phyloP scores from a whole-genome alignment of 2,329 filamentous ascomycete genomes.

The Aspergillus versicolor region DNA sequence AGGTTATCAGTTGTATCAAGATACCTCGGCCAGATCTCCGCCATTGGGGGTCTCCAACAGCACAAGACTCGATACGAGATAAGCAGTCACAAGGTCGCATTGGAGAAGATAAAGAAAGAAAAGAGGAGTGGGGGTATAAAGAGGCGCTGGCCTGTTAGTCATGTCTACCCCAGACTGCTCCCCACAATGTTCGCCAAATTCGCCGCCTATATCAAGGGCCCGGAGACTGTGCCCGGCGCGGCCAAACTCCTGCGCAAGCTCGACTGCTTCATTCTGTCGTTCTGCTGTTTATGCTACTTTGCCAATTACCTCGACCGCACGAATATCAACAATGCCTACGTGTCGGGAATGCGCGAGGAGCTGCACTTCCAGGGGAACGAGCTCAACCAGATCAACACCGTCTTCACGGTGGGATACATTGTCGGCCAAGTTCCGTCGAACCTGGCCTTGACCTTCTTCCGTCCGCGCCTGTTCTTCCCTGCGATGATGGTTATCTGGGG shows the following conservation, averaged over 20 bases:
- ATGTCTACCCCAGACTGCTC: background rate
- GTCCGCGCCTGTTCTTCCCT: constrained; percentile 28
- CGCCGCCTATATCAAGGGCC: constrained; percentile 9
- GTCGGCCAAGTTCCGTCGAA: constrained; percentile 26
- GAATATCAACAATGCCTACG: constrained; percentile 51
- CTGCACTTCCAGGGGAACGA: constrained; percentile 32
- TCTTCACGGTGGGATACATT: constrained; percentile 28
- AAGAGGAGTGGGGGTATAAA: background rate
- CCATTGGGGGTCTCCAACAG: background rate
- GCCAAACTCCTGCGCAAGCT: constrained; percentile 50
- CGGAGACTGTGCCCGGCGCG: constrained; percentile 6
- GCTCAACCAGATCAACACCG: constrained; percentile 26
- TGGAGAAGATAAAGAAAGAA: too few species aligned
- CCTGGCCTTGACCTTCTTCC: constrained; percentile 27
- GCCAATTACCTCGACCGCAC: constrained; percentile 50
- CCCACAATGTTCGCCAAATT: constrained; percentile 4
- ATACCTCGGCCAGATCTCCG: too few species aligned
- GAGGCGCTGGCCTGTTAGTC: background rate
- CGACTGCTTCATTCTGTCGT: constrained; percentile 49
- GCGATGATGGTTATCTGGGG: constrained; percentile 33
- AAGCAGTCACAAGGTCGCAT: background rate
- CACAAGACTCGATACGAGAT: too few species aligned
- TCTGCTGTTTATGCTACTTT: constrained; percentile 50
- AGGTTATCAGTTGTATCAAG: too few species aligned
- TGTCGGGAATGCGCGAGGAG: constrained; percentile 38